phyloP scores from a whole-genome alignment of 371 early-diverging fungal species.

The Cokeromyces recurvatus region DNA sequence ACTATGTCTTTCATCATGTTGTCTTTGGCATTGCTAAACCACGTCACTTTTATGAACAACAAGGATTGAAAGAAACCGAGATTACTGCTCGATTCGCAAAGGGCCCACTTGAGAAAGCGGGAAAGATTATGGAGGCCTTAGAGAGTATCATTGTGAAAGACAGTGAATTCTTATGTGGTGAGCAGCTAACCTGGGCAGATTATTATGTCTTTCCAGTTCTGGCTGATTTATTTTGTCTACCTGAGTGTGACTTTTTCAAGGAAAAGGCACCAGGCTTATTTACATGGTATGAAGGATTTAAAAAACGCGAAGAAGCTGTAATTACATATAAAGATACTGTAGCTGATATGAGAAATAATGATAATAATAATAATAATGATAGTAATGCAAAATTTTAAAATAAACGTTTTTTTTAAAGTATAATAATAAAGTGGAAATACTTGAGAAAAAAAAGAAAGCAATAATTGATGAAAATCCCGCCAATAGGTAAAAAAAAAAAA shows the following conservation, averaged over 20 bases:
- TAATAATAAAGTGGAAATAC: no score
- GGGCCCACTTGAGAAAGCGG: conserved; percentile 8
- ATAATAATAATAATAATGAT: neutral
- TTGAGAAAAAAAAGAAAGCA: no score
- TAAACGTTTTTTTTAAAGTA: no score
- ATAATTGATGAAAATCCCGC: no score
- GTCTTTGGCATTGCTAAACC: conserved; percentile 23
- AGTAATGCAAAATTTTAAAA: no score
- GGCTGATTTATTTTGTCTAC: conserved; percentile 26
- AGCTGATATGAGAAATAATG: conserved; percentile 13
- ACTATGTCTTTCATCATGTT: conserved; percentile 30
- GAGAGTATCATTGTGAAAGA: conserved; percentile 5
- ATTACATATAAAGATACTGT: conserved; percentile 26
- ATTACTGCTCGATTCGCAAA: conserved; percentile 9
- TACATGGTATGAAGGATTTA: conserved; percentile 23
- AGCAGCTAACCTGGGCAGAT: conserved; percentile 36
- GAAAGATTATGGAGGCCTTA: conserved; percentile 1
- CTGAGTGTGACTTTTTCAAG: conserved; percentile 14
- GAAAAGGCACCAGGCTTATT: conserved; percentile 18
- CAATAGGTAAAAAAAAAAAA: no score
- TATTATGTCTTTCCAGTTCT: conserved; percentile 31
- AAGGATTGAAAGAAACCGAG: conserved; percentile 17
- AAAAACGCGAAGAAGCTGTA: conserved; percentile 15
- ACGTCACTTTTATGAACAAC: conserved; percentile 14
- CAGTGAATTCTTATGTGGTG: conserved; percentile 20